Evolutionary conservation across 805 yeast genomes (phyloP), one percentile per base, ranked within the genome.

Genomic region (Alloascoidea africana): DNA sequence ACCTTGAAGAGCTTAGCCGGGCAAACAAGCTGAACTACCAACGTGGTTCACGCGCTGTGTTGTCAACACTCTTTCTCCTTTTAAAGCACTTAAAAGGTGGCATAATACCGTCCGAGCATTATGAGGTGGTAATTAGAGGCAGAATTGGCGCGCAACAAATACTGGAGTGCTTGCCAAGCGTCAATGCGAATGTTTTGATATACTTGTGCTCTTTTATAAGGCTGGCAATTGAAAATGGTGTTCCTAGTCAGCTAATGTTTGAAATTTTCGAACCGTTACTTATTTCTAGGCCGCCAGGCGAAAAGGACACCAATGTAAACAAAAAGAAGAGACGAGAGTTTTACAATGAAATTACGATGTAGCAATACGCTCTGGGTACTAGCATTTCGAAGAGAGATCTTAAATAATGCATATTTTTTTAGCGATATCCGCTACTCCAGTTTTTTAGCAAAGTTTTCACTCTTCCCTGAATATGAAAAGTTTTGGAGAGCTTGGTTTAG

Each of bases 101-200:
- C 4, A 54, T 65, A n/a, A 53, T 65, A 5, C 55, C 65, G 33
- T 45, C 42, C 13, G 60, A 52, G 37, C 47, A 33, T 36, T 41
- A 39, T 18, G 46, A 43, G 14, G 44, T 42, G 27, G 46, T 47
- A 17, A 44, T 48, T 34, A 45, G 52, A 14, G 52, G 55, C 17
- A 37, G 44, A 13, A 54, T 49, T 34, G 52, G 58, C 27, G 46
- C 55, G 36, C 54, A 58, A 14, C 45, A 47, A 36, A 45, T 64
- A 4, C 41, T 65, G 27, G 70, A 65, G 34, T 51, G 47, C 3
- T 42, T 65, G 5, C 66, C 68, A 5, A 52, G 63, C 3, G 46
- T 60, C 32, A 57, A 65, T 36, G 63, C 63, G 17, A 65, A 65
- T 39, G 58, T 62, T 5, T 44, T 65, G 44, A 54, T 65, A 18